These are phyloP conservation scores for Pyrus communis DNA, from an alignment of 306 rosid species.

Conservation along the genomic window DNA sequence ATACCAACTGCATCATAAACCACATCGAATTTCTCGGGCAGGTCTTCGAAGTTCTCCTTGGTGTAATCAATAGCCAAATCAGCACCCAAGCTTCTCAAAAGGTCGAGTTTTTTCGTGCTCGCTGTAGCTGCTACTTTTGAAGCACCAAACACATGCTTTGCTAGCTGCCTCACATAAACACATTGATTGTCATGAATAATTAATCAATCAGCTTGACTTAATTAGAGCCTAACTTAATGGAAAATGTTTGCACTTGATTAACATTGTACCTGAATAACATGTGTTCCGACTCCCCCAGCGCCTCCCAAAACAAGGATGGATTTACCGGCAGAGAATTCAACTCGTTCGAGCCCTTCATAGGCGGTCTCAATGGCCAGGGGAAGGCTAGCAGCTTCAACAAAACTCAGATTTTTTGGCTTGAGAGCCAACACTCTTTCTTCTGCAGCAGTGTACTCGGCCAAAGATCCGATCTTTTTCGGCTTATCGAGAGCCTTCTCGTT, in stretches of 20 bases:
- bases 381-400: slow-evolving; percentile 70
- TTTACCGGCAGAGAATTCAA: slow-evolving; percentile 37
- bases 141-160: slow-evolving; percentile 63
- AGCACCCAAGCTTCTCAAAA: slow-evolving; percentile 50
- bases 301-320: slow-evolving; percentile 72
- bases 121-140: slow-evolving; percentile 62
- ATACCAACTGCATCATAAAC: slow-evolving; percentile 63
- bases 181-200: not conserved
- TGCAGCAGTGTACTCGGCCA: slow-evolving; percentile 39
- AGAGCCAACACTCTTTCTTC: slow-evolving; percentile 55
- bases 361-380: slow-evolving; percentile 66
- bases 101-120: slow-evolving; percentile 42
- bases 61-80: slow-evolving; percentile 60
- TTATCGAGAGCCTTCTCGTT: slow-evolving; percentile 31
- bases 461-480: slow-evolving; percentile 9
- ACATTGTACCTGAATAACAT: slow-evolving; percentile 43
- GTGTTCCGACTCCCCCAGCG: slow-evolving; percentile 69
- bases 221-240: not conserved
- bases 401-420: slow-evolving; percentile 59
- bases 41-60: slow-evolving; percentile 45
- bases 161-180: slow-evolving; percentile 31
- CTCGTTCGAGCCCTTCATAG: slow-evolving; percentile 50
- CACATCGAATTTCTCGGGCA: slow-evolving; percentile 59
- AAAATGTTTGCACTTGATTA: not conserved
- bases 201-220: not conserved